Evolutionary conservation across 1,284 basidiomycete genomes (phyloP).

Genomic region (Apiotrichum akiyoshidainum): DNA sequence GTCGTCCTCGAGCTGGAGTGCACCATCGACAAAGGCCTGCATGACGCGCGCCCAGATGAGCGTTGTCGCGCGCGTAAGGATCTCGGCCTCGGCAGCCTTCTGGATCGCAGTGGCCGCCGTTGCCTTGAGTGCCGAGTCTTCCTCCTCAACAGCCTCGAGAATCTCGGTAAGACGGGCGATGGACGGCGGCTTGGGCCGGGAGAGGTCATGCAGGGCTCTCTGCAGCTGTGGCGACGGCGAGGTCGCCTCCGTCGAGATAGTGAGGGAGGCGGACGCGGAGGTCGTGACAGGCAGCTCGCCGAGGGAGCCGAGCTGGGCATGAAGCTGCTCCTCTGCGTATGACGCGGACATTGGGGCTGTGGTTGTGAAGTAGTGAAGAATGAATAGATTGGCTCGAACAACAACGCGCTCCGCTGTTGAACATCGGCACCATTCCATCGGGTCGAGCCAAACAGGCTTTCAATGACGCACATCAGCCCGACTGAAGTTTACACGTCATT

Average conservation of each 20-base stretch:
- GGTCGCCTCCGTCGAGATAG: not conserved
- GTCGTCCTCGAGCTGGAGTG: slow-evolving; percentile 43
- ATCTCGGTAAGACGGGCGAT: slow-evolving; percentile 30
- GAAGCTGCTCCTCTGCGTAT: slow-evolving; percentile 45
- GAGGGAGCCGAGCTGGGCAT: slow-evolving; percentile 38
- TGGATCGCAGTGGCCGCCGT: slow-evolving; percentile 25
- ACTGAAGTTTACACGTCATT: slow-evolving; percentile 6
- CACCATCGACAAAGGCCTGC: slow-evolving; percentile 38
- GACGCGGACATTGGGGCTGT: slow-evolving; percentile 21
- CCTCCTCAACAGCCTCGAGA: slow-evolving; percentile 20
- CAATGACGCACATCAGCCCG: too few species aligned
- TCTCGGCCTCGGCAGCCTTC: slow-evolving; percentile 38
- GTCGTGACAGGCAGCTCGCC: slow-evolving; percentile 42
- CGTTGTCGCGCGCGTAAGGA: slow-evolving; percentile 45
- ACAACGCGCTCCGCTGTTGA: too few species aligned
- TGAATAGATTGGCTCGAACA: too few species aligned
- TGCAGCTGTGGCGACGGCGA: slow-evolving; percentile 20
- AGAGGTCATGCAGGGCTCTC: slow-evolving; percentile 36
- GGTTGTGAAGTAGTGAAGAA: not conserved
- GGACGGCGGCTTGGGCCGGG: slow-evolving; percentile 27
- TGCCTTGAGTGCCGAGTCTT: not conserved
- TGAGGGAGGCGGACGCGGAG: slow-evolving; percentile 5
- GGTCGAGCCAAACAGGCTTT: too few species aligned
- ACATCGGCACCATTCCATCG: not conserved
- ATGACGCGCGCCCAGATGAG: slow-evolving; percentile 48